Evolutionary conservation across 2,329 filamentous ascomycete genomes (phyloP), one percentile per base, ranked within the genome.

Genomic region (Trichoderma arundinaceum): DNA sequence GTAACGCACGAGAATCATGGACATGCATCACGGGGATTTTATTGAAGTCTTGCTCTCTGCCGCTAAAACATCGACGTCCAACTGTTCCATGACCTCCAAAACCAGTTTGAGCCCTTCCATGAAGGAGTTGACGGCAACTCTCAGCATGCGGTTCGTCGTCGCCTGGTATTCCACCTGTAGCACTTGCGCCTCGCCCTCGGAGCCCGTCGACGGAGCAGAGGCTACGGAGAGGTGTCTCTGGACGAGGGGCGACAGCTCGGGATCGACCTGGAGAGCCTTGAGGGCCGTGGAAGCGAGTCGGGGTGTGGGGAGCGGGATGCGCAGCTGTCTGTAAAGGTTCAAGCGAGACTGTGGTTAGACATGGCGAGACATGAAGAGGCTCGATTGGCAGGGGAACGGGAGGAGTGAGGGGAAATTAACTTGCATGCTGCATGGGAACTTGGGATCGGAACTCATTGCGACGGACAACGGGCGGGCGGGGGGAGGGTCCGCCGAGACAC

Each of bases 101-200:
- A 97, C 90, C 5, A 97, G 87, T 60, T 88, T 87, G 64, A 97
- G 77, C 71, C 90, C 96, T 73, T 98, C 94, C 84, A 98, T 93
- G 78, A 97, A 97, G 9, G 93, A 92, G 79, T 98, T 98, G 65
- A 97, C 94, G 3, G 94, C 92, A 2, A 99, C 95, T 51, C 95
- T 89, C 66, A 99, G 84, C 94, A 98, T 98, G 71, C 95, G 90
- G 76, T 97, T 97, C 19, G 95, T 98, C 0, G 92, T 92, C 1
- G 95, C 95, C 63, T 84, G 86, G 79, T 98, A 98, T 67, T 90
- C 85, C 9, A 92, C 90, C 67, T 85, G 83, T 56, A 98, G 82
- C 4, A 94, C 78, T 22, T 74, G 78, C 46, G 75, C 74, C 33
- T 69, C 66, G 28, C 67, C 64, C 8, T 46, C 10, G 70, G 66